Conservation (phyloP, 164 flowering plant species). For the Warburgia ugandensis region DNA sequence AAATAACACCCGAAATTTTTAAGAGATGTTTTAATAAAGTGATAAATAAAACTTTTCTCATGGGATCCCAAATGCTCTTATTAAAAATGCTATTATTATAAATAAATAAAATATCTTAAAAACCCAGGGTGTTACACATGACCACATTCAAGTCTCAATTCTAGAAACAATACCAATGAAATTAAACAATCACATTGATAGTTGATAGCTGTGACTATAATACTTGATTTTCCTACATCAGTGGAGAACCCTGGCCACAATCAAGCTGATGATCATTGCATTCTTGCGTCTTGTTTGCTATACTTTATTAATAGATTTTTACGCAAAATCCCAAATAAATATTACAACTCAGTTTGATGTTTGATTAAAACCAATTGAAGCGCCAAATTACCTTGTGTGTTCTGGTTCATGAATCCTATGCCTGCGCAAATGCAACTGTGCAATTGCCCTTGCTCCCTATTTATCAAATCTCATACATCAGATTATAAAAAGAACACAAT, state of each 20-base stretch:
- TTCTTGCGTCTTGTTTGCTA: conserved; percentile 6
- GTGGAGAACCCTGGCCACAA: conserved; percentile 11
- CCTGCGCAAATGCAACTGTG: conserved; percentile 15
- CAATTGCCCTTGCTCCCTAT: conserved; percentile 17
- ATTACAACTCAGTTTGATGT: background rate
- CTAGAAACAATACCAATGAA: background rate
- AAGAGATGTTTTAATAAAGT: too few relatives aligned
- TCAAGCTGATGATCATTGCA: background rate
- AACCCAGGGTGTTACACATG: too few relatives aligned
- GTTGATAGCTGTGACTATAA: conserved; percentile 2
- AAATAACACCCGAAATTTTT: too few relatives aligned
- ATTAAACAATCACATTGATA: conserved; percentile 12
- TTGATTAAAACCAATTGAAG: background rate
- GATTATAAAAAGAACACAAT: background rate
- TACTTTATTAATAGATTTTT: background rate
- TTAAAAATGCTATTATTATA: too few relatives aligned
- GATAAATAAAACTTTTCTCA: too few relatives aligned
- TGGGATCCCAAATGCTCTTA: too few relatives aligned
- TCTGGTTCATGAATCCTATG: conserved; percentile 14
- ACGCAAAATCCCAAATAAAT: background rate
- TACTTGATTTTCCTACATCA: conserved; percentile 8
- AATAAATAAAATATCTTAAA: too few relatives aligned
- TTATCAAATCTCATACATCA: conserved; percentile 2
- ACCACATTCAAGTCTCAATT: too few relatives aligned
- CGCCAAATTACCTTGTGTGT: conserved; percentile 8